Base-by-base conservation (phyloP, 106 monocot species). In the Phalaenopsis aphrodite region DNA sequence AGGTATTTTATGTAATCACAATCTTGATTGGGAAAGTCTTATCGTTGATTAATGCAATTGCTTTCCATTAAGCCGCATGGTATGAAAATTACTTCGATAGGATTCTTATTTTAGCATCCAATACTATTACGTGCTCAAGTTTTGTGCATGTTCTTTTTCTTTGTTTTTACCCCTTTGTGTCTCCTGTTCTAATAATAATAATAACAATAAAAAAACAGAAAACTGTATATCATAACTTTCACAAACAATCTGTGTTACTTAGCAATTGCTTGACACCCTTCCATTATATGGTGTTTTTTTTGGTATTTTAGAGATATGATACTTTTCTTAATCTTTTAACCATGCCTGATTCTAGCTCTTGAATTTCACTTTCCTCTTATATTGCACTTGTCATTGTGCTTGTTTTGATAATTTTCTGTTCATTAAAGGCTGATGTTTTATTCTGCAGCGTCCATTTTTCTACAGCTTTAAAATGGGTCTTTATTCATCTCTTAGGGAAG, bases 391-490 rank as follows among this genome's bases (percentile, higher is more conserved):
- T 37, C 30, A n/a, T 36, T 74, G n/a, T 45, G 5, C 16, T 74
- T 19, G 6, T 74, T 74, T 74, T 74, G 43, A 18, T 74, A 11
- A 42, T 19, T 74, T 42, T 76, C n/a, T 75, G 10, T 15, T 76
- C 49, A 49, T 23, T 52, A 49, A 12, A 30, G 24, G 24, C 4
- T 48, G 12, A 43, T 78, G 17, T 83, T 83, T 78, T 45, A 57
- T 41, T 15, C 58, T 90, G 83, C 93, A 99, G 99, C 89, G 99
- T 55, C 99, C 95, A 36, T 83, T 93, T 47, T 95, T 95, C 84
- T 95, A 93, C 87, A 87, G 95, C 80, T 95, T 99, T 75, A 95
- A 99, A 85, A 93, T 88, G 79, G 93, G 91, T 36, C 78, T 95
- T 80, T 78, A 52, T 18, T 83, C 84, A 68, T 93, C 92, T 76